These are phyloP conservation scores for Psilocybe mexicana DNA, from an alignment of 1,284 basidiomycete genomes.

Conservation along the genomic window DNA sequence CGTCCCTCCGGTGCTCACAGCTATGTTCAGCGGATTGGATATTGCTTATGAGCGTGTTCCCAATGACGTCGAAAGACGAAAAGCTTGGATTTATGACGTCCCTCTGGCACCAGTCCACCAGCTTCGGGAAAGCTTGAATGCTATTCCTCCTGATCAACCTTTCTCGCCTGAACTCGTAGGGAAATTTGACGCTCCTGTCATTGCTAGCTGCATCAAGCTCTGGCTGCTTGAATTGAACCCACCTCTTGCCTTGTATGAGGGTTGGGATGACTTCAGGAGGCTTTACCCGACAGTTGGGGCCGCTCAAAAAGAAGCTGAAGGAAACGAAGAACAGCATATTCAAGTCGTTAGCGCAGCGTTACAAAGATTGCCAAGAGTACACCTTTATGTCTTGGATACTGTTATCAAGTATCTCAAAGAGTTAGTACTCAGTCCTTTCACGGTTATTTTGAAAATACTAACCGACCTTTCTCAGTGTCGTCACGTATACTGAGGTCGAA, in stretches of 20 bases:
- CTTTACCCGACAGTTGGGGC: constrained; percentile 76
- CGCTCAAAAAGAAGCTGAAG: constrained; percentile 48
- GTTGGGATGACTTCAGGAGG: constrained; percentile 87
- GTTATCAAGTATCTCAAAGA: constrained; percentile 76
- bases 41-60: constrained; percentile 66
- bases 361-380: constrained; percentile 75
- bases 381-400: constrained; percentile 82
- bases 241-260: constrained; percentile 80
- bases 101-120: constrained; percentile 81
- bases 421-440: constrained; percentile 41
- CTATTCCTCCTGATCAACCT: constrained; percentile 62
- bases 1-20: constrained; percentile 76
- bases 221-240: constrained; percentile 88
- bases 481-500: constrained; percentile 66
- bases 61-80: constrained; percentile 79
- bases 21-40: constrained; percentile 64
- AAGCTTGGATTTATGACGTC: constrained; percentile 92
- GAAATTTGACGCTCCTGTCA: constrained; percentile 83
- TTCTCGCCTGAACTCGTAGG: constrained; percentile 67
- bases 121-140: constrained; percentile 81
- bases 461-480: constrained; percentile 50
- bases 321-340: constrained; percentile 57
- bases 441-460: background rate
- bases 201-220: constrained; percentile 83
- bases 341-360: constrained; percentile 72